Evolutionary conservation across 2,329 filamentous ascomycete species (phyloP).

Genomic region (Venturia asperata): DNA sequence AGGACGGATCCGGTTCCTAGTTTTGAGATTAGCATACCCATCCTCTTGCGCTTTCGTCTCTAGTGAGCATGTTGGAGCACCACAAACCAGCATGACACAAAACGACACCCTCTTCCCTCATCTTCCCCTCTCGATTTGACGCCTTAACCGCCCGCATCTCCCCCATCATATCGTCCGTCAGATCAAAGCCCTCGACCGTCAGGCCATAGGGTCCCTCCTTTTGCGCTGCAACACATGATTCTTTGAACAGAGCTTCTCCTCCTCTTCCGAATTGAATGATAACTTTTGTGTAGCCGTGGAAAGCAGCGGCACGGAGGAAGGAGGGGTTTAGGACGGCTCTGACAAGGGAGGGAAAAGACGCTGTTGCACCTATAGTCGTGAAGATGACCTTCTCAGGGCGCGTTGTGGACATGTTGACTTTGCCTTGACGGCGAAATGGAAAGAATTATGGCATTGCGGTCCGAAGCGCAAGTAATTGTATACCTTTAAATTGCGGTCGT

Average conservation of each 20-base stretch:
- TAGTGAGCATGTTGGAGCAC: no score
- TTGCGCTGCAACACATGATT: slow-evolving; percentile 17
- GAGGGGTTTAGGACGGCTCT: slow-evolving; percentile 46
- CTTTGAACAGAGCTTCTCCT: slow-evolving; percentile 48
- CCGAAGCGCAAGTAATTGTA: background rate
- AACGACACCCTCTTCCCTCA: slow-evolving; percentile 57
- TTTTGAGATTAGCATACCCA: background rate
- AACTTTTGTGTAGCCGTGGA: slow-evolving; percentile 61
- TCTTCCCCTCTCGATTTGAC: slow-evolving; percentile 28
- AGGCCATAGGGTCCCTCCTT: slow-evolving; percentile 13
- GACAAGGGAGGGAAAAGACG: slow-evolving; percentile 69
- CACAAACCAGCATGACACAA: slow-evolving; percentile 78
- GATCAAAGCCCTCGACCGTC: slow-evolving; percentile 22
- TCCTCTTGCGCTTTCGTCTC: background rate
- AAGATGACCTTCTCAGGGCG: slow-evolving; percentile 51
- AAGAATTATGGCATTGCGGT: background rate
- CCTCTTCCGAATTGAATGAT: slow-evolving; percentile 75
- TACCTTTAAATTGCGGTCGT: background rate
- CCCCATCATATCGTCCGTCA: slow-evolving; percentile 22
- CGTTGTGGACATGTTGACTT: no score
- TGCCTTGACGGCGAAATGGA: background rate
- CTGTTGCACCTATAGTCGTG: slow-evolving; percentile 88
- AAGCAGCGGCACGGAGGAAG: slow-evolving; percentile 56
- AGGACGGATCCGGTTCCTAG: slow-evolving; percentile 84
- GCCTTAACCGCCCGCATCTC: slow-evolving; percentile 48